Evolutionary conservation across 2,329 filamentous ascomycete species (phyloP), one percentile per base, ranked within the genome.

Genomic region (Dactylellina leptospora): DNA sequence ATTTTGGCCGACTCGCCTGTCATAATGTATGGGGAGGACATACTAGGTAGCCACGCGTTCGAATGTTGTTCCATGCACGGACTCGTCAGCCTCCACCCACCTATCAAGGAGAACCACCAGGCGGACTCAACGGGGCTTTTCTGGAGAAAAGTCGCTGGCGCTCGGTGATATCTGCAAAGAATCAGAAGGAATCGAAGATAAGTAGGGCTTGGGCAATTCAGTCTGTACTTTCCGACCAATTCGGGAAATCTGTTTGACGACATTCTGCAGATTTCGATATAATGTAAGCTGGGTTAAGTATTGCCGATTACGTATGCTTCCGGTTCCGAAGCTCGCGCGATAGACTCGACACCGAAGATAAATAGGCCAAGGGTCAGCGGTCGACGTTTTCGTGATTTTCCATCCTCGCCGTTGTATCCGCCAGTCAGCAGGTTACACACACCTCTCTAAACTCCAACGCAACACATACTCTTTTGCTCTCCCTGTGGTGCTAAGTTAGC

Each of bases 1-100:
- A 27, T 63, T 63, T 63, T 25, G 33, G 38, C 59, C 59, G 50
- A 55, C 59, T 47, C 36, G 38, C 38, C 59, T 33, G 25, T 9
- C 4, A n/a, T n/a, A n/a, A n/a, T 18, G 3, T 18, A 10, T 16
- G 33, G 2, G 8, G 20, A 25, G 16, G 9, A 28, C 11, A 5
- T 36, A n/a, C 25, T 36, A 23, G 42, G 4, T 20, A 47, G 23
- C 20, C 42, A 22, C 42, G 42, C 42, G 42, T 47, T 30, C 27
- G 10, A 10, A 27, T 40, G 5, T 1, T n/a, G 13, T 40, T 40
- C 36, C 36, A 51, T 20, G 47, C 47, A 51, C 36, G 25, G 25
- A 30, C 10, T 33, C 47, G 47, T 51, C 25, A 51, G 47, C 47
- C 47, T 11, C 25, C 47, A 6, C 25, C 47, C 9, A 51, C 16